Evolutionary conservation across 2,329 filamentous ascomycete species (phyloP), one percentile per base, ranked within the genome.

Genomic region (Rutstroemia sp.): DNA sequence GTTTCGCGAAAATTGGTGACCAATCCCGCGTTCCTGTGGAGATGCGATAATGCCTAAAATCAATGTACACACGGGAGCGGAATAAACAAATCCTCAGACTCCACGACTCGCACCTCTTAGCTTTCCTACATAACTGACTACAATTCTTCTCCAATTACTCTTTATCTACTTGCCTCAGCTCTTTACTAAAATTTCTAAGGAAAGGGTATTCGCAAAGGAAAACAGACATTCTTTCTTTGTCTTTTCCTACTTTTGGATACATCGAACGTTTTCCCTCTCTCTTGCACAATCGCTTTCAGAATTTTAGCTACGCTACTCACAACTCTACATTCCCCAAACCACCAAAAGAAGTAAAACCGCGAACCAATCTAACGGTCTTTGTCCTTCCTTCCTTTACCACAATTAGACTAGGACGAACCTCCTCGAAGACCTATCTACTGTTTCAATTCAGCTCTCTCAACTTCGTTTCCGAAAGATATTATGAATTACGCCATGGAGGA

Each of bases 401-500:
- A 27, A 37, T 37, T 12, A 45, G 25, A 25, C 23, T 47, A 47
- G 44, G 10, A 47, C 19, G 39, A 42, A 5, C 5, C 39, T 6
- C 7, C 56, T 49, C 45, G 49, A 56, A 54, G 34, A 27, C 50
- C 51, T 21, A n/a, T 16, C 49, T 10, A 41, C 9, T 19, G 52
- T 30, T 42, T 34, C 44, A 19, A 21, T 37, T 46, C 42, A 48
- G 42, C 56, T 46, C 39, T 23, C 50, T 52, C 25, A 30, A 23
- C 30, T 47, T 51, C 16, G 30, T 53, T 12, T 50, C 14, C 23
- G 39, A 9, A n/a, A 50, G 14, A 41, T 54, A 62, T 55, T 38
- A 68, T 77, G 74, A 71, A 74, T 58, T 78, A 73, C 69, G 69
- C 72, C 58, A 76, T 72, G 71, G 76, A 69, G 65, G 79, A 88